phyloP scores from a whole-genome alignment of 2,329 filamentous ascomycete genomes.

The Sporothrix sp. region DNA sequence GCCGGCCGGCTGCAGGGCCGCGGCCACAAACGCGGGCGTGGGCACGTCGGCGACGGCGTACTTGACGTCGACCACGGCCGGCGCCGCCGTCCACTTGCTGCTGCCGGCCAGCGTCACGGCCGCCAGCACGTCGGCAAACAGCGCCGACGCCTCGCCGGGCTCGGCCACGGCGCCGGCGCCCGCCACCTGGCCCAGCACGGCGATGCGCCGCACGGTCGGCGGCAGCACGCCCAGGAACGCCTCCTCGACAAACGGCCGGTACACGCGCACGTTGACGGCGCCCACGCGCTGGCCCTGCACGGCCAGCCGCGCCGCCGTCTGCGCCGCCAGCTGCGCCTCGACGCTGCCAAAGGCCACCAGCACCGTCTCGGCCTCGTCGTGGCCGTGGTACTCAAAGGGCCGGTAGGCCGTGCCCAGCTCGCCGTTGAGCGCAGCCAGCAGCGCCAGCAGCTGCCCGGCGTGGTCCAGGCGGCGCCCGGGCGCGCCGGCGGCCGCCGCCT shows the following conservation, averaged over 20 bases:
- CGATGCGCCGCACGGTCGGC: constrained; percentile 61
- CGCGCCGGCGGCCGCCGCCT: constrained; percentile 21
- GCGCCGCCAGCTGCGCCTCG: constrained; percentile 75
- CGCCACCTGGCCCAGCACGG: constrained; percentile 80
- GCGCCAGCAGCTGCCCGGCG: constrained; percentile 58
- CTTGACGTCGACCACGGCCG: constrained; percentile 72
- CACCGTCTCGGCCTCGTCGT: constrained; percentile 68
- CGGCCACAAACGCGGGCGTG: constrained; percentile 44
- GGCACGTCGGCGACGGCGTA: constrained; percentile 61
- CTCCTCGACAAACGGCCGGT: constrained; percentile 91
- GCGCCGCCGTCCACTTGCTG: constrained; percentile 48
- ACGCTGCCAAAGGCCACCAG: constrained; percentile 88
- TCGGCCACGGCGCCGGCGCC: constrained; percentile 66
- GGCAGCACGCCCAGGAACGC: constrained; percentile 80
- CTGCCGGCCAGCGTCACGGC: constrained; percentile 72
- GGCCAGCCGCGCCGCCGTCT: constrained; percentile 65
- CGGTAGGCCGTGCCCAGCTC: constrained; percentile 90
- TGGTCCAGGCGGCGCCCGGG: constrained; percentile 60
- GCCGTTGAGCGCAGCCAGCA: constrained; percentile 69
- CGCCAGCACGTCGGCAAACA: constrained; percentile 87
- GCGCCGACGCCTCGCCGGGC: constrained; percentile 64
- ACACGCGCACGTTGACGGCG: constrained; percentile 83
- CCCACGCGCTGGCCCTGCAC: constrained; percentile 69
- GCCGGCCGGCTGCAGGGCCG: constrained; percentile 39
- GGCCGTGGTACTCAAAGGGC: constrained; percentile 88